Base-by-base conservation (phyloP, 2,329 filamentous ascomycete genomes). In the Clarireedia homoeocarpa region DNA sequence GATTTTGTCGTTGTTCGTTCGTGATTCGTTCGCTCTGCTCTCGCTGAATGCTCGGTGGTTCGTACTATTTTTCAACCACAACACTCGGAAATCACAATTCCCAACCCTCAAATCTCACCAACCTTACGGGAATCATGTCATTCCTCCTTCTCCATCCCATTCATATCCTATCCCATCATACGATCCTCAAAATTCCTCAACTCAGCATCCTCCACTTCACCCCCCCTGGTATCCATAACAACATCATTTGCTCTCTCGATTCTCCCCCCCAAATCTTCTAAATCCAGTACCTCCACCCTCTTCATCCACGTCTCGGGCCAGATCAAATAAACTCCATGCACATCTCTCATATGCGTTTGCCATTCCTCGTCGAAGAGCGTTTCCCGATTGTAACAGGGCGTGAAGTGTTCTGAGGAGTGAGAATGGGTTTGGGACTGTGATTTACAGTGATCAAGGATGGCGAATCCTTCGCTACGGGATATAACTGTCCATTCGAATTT, bases 221-320 rank as follows among this genome's bases (percentile, higher is more conserved):
- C 24, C 17, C 39, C 30, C 14, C 45, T 55, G 15, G 58, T 53
- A 23, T 63, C 63, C 65, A 66, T 66, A 42, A 67, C 61, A 23
- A 67, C 51, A 48, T 65, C 65, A 57, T 67, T 67, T 42, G 61
- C 62, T 10, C 58, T 62, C 17, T 61, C 65, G 38, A 67, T 67
- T 51, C 66, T 63, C 0, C 65, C 65, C 1, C 63, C 65, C 56
- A 65, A 64, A 3, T 59, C 61, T 24, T 65, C 65, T 15, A 67
- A 46, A 54, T 67, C 66, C 40, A 67, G 46, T 4, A 67, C 66
- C 52, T 67, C 66, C 42, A 67, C 62, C 49, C 65, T 55, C 17
- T 60, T 49, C 65, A 67, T 67, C 66, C 66, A 67, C 30, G 66
- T 67, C 39, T 67, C 63, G 2, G 66, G 66, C 66, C 66, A 67